phyloP scores from a whole-genome alignment of 176 grass and related monocot species.

The Zoysia japonica region DNA sequence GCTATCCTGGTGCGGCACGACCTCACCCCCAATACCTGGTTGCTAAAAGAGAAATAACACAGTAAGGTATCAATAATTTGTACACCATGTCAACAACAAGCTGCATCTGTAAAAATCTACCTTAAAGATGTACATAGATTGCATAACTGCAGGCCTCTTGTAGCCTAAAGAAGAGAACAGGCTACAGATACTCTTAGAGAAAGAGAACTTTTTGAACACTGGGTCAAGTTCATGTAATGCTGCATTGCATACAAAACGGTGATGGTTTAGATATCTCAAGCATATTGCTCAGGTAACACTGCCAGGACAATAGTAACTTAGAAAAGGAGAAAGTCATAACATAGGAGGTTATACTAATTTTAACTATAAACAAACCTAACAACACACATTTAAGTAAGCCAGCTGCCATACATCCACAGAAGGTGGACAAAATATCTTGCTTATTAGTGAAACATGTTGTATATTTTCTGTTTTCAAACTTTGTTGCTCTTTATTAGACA shows the following conservation, averaged over 20 bases:
- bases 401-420: not conserved
- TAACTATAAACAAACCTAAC: not conserved
- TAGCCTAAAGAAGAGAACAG: conserved; percentile 80
- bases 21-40: conserved; percentile 98
- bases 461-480: not conserved
- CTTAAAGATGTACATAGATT: conserved; percentile 99
- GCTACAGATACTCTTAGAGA: conserved; percentile 53
- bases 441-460: not conserved
- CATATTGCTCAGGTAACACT: not conserved
- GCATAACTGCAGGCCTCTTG: conserved; percentile 80
- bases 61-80: conserved; percentile 6
- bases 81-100: conserved; percentile 9
- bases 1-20: conserved; percentile 93
- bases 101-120: conserved; percentile 38
- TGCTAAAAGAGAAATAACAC: conserved; percentile 50
- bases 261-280: conserved; percentile 26
- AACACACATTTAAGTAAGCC: not conserved
- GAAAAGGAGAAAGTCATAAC: not conserved
- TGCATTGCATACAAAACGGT: conserved; percentile 40
- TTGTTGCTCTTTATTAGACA: not conserved
- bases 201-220: conserved; percentile 75
- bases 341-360: not conserved
- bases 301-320: not conserved
- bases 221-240: conserved; percentile 91
- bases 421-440: not conserved